Conservation (phyloP, 2,329 filamentous ascomycete species). For the Passalora sequoiae region DNA sequence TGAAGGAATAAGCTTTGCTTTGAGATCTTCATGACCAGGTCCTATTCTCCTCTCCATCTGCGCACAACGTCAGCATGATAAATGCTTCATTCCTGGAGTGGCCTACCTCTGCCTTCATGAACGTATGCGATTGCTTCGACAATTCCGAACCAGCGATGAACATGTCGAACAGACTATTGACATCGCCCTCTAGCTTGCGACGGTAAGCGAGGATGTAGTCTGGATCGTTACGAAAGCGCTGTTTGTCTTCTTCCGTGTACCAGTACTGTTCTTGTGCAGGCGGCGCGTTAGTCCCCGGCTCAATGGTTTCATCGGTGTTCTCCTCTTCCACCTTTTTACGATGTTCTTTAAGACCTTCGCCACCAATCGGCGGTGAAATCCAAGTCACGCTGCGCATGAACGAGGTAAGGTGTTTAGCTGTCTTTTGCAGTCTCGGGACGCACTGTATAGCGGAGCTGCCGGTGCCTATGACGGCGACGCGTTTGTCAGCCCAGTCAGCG, state of each 20-base stretch:
- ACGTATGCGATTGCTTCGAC: constrained; percentile 14
- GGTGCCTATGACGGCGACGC: constrained; percentile 23
- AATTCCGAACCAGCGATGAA: constrained; percentile 18
- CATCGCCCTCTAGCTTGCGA: constrained; percentile 30
- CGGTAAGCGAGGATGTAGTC: constrained; percentile 32
- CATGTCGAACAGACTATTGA: constrained; percentile 22
- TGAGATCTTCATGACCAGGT: constrained; percentile 51
- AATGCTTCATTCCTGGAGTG: too few relatives aligned
- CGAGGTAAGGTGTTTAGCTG: constrained; percentile 30
- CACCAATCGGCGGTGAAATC: constrained; percentile 38
- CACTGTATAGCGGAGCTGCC: constrained; percentile 32
- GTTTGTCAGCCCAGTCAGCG: constrained; percentile 28
- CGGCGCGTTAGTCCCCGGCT: constrained; percentile 20
- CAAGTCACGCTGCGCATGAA: constrained; percentile 37
- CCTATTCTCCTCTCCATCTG: constrained; percentile 50
- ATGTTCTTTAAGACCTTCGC: constrained; percentile 27
- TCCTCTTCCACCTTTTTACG: constrained; percentile 23
- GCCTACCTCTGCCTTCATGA: constrained; percentile 13
- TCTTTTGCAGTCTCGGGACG: constrained; percentile 37
- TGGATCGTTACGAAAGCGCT: constrained; percentile 29
- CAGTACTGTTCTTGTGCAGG: constrained; percentile 37
- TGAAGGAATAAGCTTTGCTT: constrained; percentile 55
- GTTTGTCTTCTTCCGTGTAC: constrained; percentile 31
- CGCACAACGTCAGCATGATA: too few relatives aligned
- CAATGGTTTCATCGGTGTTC: not conserved